A percentile compares a stretch with the other conserved stretches of the same genome.
These are phyloP conservation scores for Nakazawaea molendinolei DNA, from an alignment of 805 yeast genomes.

Conservation along the genomic window DNA sequence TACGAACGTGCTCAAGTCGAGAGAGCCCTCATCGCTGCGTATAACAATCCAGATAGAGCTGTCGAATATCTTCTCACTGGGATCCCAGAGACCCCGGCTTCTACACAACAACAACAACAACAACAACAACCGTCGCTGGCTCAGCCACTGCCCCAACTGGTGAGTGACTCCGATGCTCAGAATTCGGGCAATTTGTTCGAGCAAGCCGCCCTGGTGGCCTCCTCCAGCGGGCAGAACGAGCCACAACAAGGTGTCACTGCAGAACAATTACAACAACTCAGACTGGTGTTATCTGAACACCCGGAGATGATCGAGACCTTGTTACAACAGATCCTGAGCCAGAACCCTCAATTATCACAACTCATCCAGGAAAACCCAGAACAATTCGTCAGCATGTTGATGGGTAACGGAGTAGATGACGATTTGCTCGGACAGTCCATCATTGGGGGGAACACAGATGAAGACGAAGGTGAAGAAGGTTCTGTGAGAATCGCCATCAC, in stretches of 20 bases:
- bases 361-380: slow-evolving; percentile 85
- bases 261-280: slow-evolving; percentile 46
- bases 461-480: slow-evolving; percentile 30
- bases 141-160: slow-evolving; percentile 13
- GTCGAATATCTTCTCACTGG: slow-evolving; percentile 92
- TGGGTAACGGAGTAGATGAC: slow-evolving; percentile 55
- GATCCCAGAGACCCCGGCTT: slow-evolving; percentile 58
- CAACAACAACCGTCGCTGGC: slow-evolving; percentile 18
- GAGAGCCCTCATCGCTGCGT: slow-evolving; percentile 89
- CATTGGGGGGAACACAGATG: slow-evolving; percentile 26
- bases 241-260: slow-evolving; percentile 22
- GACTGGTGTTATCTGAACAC: slow-evolving; percentile 74
- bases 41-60: slow-evolving; percentile 96
- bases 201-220: slow-evolving; percentile 37
- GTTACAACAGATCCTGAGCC: slow-evolving; percentile 71
- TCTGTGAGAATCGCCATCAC: slow-evolving; percentile 56
- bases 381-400: slow-evolving; percentile 67
- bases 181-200: slow-evolving; percentile 43
- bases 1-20: slow-evolving; percentile 84
- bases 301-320: slow-evolving; percentile 86
- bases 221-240: slow-evolving; percentile 17
- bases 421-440: slow-evolving; percentile 33
- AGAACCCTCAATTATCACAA: slow-evolving; percentile 81
- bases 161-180: slow-evolving; percentile 17
- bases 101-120: slow-evolving; percentile 25